Evolutionary conservation across 208 protist genomes (phyloP).

Genomic region (Leishmania tropica): DNA sequence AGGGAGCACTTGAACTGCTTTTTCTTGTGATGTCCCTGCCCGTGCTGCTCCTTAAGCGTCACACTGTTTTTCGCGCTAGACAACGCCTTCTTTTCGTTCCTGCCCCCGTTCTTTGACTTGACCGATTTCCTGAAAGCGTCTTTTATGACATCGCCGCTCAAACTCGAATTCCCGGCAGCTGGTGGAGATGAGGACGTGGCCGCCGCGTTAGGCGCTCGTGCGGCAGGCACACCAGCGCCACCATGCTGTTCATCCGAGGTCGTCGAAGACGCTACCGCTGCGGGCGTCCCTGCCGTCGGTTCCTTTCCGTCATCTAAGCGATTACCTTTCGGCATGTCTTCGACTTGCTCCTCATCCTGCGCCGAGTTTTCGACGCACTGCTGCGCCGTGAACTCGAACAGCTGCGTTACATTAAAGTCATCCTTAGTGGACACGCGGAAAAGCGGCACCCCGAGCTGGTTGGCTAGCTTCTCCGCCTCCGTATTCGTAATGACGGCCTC

Average conservation of each 20-base stretch:
- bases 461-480: constrained; percentile 89
- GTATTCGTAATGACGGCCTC: constrained; percentile 75
- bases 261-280: background rate
- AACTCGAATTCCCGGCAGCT: background rate
- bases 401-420: constrained; percentile 92
- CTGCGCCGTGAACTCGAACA: constrained; percentile 88
- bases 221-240: background rate
- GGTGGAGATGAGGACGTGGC: background rate
- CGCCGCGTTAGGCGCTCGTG: background rate
- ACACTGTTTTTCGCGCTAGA: constrained; percentile 15
- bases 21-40: constrained; percentile 16
- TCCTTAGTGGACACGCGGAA: constrained; percentile 94
- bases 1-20: constrained; percentile 27
- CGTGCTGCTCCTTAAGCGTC: constrained; percentile 13
- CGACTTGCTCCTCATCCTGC: constrained; percentile 2
- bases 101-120: background rate
- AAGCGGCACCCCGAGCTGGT: constrained; percentile 79
- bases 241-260: background rate
- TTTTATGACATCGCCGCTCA: background rate
- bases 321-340: background rate
- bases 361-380: constrained; percentile 43
- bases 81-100: constrained; percentile 6
- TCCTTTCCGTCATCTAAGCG: background rate
- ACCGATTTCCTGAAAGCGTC: background rate
- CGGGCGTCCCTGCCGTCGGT: background rate